Conservation (phyloP, 2,329 filamentous ascomycete species). For the Geosmithia flava region DNA sequence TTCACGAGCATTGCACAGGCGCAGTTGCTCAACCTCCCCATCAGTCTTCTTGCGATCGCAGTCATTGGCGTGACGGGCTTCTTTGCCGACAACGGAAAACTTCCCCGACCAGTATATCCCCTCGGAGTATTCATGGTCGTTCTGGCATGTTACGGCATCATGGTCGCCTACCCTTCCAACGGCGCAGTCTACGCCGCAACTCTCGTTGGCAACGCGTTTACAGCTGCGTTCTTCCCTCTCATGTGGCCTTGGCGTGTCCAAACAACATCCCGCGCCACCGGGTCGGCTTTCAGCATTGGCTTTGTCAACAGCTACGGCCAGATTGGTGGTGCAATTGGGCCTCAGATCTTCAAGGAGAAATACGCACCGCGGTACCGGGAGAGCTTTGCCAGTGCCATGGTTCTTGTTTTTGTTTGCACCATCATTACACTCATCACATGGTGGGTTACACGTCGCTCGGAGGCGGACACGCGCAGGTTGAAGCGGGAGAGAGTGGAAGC, state of each 20-base stretch:
- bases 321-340: conserved; percentile 32
- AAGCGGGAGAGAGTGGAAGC: conserved; percentile 28
- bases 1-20: conserved; percentile 30
- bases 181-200: conserved; percentile 34
- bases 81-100: conserved; percentile 25
- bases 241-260: conserved; percentile 40
- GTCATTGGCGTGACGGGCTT: conserved; percentile 28
- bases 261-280: conserved; percentile 30
- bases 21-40: conserved; percentile 36
- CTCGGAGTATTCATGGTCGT: conserved; percentile 28
- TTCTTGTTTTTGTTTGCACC: conserved; percentile 27
- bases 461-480: conserved; percentile 28
- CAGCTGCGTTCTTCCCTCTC: conserved; percentile 30
- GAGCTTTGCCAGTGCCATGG: conserved; percentile 30
- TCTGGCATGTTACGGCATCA: conserved; percentile 28
- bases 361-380: conserved; percentile 32
- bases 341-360: conserved; percentile 29
- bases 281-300: conserved; percentile 35
- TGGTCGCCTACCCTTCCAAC: conserved; percentile 29
- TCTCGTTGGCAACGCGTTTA: conserved; percentile 27
- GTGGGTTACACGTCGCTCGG: conserved; percentile 29
- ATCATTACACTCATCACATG: conserved; percentile 26
- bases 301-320: conserved; percentile 38
- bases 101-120: conserved; percentile 30
- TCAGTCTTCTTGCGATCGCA: conserved; percentile 24